Conservation (phyloP, 768 basidiomycete genomes). For the Clavaria fumosa region DNA sequence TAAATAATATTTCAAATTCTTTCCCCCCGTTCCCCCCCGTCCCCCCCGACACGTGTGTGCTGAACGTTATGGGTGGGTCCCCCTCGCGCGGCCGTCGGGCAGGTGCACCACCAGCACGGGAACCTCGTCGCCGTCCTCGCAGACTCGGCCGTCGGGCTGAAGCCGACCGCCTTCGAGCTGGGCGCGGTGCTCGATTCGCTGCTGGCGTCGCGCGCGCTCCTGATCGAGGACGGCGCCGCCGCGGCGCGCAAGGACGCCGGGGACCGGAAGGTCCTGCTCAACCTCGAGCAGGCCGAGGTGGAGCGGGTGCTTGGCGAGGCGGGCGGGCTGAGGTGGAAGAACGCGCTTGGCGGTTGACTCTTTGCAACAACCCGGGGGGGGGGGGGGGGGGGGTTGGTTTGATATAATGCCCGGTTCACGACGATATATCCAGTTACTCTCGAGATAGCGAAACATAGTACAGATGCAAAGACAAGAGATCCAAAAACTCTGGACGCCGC, state of each 20-base stretch:
- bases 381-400: no score
- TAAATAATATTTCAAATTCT: slow-evolving; percentile 5
- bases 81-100: no score
- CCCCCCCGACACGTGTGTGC: no score
- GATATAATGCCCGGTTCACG: no score
- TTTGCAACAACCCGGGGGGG: no score
- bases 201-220: slow-evolving; percentile 58
- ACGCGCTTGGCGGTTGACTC: slow-evolving; percentile 20
- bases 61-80: no score
- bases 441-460: no score
- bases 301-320: slow-evolving; percentile 75
- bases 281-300: slow-evolving; percentile 71
- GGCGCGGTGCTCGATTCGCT: slow-evolving; percentile 58
- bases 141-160: slow-evolving; percentile 39
- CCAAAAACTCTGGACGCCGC: no score
- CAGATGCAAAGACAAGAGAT: no score
- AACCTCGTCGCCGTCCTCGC: slow-evolving; percentile 52
- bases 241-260: slow-evolving; percentile 38
- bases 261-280: slow-evolving; percentile 65
- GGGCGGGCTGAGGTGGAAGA: slow-evolving; percentile 57
- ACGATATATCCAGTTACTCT: no score
- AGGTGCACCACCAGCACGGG: slow-evolving; percentile 68
- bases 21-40: no score
- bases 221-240: slow-evolving; percentile 49
- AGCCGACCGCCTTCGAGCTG: slow-evolving; percentile 51